Evolutionary conservation across 768 basidiomycete genomes (phyloP), one percentile per base, ranked within the genome.

Genomic region (button mushroom (Agaricus bisporus)): DNA sequence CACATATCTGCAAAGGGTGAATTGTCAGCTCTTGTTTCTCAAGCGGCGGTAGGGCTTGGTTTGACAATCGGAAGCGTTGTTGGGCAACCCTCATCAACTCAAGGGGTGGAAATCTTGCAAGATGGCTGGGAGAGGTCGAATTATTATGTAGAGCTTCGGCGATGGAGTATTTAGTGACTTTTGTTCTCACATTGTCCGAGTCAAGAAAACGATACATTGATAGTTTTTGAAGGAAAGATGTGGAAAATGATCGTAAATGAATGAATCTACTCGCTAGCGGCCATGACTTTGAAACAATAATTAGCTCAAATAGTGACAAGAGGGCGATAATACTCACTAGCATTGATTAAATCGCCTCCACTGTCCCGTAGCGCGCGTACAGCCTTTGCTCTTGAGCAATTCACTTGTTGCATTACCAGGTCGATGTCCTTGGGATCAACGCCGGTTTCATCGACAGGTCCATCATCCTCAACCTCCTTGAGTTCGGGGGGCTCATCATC

Each of bases 351-450:
- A 73, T 98, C 95, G 37, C 94, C 94, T 48, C 88, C 86, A 60
- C 84, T 91, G 62, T 93, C 91, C 74, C 91, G 94, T 68, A 98
- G 72, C 58, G 82, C 94, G 54, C 85, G 81, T 41, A 93, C 88
- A 37, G 95, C 97, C 69, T 95, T 97, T 39, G 90, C 91, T 58
- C 93, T 84, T 46, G 91, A 83, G 71, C 92, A 95, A 65, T 80
- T 85, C 59, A 93, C 91, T 75, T 93, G 81, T 43, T 63, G 75
- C 78, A 98, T 92, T 49, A 99, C 91, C 51, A 97, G 82, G 56
- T 95, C 94, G 59, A 97, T 91, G 67, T 99, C 97, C 70, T 93
- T 93, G 44, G 89, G 80, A 60, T 97, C 93, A 57, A 98, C 79
- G 38, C 88, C 91, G 20, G 85, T 86, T 74, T 94, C 91, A 62